Evolutionary conservation across 2,329 filamentous ascomycete genomes (phyloP).

Genomic region (Penicillium vulpinum): DNA sequence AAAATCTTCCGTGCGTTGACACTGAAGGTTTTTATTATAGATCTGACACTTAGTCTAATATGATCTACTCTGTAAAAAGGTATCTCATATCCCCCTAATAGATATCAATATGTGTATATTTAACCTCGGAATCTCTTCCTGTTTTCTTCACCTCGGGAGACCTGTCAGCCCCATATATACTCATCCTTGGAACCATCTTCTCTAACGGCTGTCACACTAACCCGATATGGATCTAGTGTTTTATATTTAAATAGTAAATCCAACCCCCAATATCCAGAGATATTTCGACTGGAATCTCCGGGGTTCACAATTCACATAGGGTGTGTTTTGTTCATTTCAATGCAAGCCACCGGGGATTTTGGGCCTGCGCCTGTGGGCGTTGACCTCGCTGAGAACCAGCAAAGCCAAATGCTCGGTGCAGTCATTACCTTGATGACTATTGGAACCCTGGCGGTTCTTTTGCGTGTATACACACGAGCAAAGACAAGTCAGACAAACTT

Average conservation of each 20-base stretch:
- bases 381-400: slow-evolving; percentile 5
- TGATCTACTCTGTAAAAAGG: too few species aligned
- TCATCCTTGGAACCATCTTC: not conserved
- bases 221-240: not conserved
- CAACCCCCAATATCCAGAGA: not conserved
- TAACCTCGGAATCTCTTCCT: not conserved
- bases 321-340: not conserved
- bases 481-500: slow-evolving; percentile 4
- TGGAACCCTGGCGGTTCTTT: slow-evolving; percentile 5
- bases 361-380: slow-evolving; percentile 5
- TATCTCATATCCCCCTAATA: too few species aligned
- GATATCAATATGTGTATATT: not conserved
- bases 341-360: slow-evolving; percentile 4
- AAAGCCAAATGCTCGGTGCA: slow-evolving; percentile 1
- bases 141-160: not conserved
- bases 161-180: not conserved
- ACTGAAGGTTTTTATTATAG: too few species aligned
- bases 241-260: not conserved
- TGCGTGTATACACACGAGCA: slow-evolving; percentile 7
- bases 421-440: slow-evolving; percentile 8
- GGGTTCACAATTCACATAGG: not conserved
- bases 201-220: not conserved
- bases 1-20: too few species aligned
- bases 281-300: not conserved
- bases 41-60: too few species aligned